Evolutionary conservation across 768 basidiomycete species (phyloP).

Genomic region (Trametes cingulata): DNA sequence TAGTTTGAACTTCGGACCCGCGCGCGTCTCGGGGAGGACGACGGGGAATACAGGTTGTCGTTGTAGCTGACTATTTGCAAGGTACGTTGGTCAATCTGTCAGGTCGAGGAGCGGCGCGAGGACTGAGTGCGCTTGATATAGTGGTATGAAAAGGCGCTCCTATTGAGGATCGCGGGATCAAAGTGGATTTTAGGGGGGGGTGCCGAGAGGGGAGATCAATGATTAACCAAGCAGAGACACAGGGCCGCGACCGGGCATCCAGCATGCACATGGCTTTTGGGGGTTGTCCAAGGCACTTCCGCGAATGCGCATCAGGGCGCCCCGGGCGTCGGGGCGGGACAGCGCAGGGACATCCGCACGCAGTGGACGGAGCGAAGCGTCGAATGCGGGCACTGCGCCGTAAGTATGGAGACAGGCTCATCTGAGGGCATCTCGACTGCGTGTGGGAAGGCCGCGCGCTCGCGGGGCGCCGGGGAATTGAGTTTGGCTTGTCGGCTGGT

Average conservation of each 20-base stretch:
- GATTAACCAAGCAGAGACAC: not conserved
- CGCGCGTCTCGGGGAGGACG: too few species aligned
- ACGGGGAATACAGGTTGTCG: too few species aligned
- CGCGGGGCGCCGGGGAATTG: not conserved
- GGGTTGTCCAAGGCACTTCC: not conserved
- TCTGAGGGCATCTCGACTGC: not conserved
- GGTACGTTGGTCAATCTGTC: too few species aligned
- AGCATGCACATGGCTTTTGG: too few species aligned
- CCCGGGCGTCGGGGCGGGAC: not conserved
- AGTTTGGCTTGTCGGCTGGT: not conserved
- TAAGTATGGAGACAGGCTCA: not conserved
- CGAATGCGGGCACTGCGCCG: not conserved
- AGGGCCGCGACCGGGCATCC: not conserved
- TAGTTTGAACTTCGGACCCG: too few species aligned
- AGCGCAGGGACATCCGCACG: not conserved
- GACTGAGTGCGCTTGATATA: too few species aligned
- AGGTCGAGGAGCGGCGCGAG: too few species aligned
- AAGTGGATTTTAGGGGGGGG: not conserved
- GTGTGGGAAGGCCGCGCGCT: not conserved
- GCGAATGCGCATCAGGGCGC: not conserved
- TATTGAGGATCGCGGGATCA: conserved; percentile 6
- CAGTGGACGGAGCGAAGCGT: not conserved
- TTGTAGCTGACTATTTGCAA: too few species aligned
- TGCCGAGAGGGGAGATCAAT: not conserved
- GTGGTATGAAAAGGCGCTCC: not conserved